Evolutionary conservation across 1,284 basidiomycete genomes (phyloP).

Genomic region (Cutaneotrichosporon cyanovorans): DNA sequence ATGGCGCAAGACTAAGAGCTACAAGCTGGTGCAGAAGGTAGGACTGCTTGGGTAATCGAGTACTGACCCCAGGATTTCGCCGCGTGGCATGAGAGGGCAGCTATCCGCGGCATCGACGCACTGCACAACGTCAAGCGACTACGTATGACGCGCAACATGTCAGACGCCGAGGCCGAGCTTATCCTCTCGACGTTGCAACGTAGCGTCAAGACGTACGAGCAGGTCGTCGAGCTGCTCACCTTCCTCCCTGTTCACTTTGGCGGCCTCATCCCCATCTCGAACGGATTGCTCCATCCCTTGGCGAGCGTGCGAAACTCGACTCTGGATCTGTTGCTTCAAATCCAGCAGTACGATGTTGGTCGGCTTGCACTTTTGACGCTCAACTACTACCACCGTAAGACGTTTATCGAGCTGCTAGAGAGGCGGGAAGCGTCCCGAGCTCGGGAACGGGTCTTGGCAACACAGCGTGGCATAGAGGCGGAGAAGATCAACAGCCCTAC

Average conservation of each 20-base stretch:
- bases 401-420: slow-evolving; percentile 23
- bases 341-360: slow-evolving; percentile 72
- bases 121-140: slow-evolving; percentile 64
- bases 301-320: slow-evolving; percentile 66
- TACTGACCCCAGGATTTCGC: slow-evolving; percentile 53
- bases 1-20: slow-evolving; percentile 64
- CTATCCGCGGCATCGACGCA: slow-evolving; percentile 62
- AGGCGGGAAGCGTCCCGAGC: slow-evolving; percentile 11
- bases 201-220: slow-evolving; percentile 67
- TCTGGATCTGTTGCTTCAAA: slow-evolving; percentile 71
- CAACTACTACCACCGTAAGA: slow-evolving; percentile 76
- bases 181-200: slow-evolving; percentile 69
- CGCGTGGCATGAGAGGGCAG: slow-evolving; percentile 46
- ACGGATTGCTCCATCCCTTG: slow-evolving; percentile 81
- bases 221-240: slow-evolving; percentile 82
- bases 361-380: slow-evolving; percentile 71
- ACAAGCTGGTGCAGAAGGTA: slow-evolving; percentile 57
- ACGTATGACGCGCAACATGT: slow-evolving; percentile 56
- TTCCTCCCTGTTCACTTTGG: slow-evolving; percentile 68
- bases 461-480: slow-evolving; percentile 2
- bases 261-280: slow-evolving; percentile 74
- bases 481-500: slow-evolving; percentile 2
- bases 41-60: slow-evolving; percentile 13
- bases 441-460: background rate
- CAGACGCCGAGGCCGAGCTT: slow-evolving; percentile 59